Conservation (phyloP, 176 grass and related monocot genomes). For the Aegilops umbellulata region DNA sequence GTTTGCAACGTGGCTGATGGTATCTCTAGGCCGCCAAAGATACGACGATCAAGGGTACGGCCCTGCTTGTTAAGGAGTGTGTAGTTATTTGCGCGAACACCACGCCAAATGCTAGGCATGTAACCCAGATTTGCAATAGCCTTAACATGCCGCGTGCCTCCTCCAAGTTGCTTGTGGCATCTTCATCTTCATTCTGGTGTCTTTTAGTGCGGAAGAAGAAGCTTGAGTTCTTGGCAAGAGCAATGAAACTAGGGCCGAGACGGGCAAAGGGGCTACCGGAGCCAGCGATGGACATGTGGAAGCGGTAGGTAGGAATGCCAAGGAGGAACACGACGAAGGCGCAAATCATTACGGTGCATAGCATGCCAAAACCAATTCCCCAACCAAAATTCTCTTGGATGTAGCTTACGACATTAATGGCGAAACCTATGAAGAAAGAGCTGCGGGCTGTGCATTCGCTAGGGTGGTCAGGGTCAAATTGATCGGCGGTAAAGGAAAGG, state of each 20-base stretch:
- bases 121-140: not conserved
- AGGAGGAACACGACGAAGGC: too few relatives aligned
- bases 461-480: too few relatives aligned
- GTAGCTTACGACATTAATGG: too few relatives aligned
- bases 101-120: not conserved
- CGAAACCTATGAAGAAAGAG: too few relatives aligned
- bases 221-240: not conserved
- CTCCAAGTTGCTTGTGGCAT: not conserved
- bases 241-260: not conserved
- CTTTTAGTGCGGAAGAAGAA: not conserved
- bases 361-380: too few relatives aligned
- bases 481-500: too few relatives aligned
- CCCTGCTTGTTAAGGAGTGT: not conserved
- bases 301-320: not conserved
- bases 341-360: too few relatives aligned
- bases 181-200: not conserved
- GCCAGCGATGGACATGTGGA: not conserved
- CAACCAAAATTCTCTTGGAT: too few relatives aligned
- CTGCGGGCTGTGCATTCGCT: too few relatives aligned
- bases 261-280: not conserved
- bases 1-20: constrained; percentile 19
- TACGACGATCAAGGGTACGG: not conserved
- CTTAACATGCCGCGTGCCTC: not conserved
- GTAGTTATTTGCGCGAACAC: not conserved
- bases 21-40: not conserved